phyloP scores from a whole-genome alignment of 1,139 yeast genomes.

The Yamadazyma songkhlaensis region DNA sequence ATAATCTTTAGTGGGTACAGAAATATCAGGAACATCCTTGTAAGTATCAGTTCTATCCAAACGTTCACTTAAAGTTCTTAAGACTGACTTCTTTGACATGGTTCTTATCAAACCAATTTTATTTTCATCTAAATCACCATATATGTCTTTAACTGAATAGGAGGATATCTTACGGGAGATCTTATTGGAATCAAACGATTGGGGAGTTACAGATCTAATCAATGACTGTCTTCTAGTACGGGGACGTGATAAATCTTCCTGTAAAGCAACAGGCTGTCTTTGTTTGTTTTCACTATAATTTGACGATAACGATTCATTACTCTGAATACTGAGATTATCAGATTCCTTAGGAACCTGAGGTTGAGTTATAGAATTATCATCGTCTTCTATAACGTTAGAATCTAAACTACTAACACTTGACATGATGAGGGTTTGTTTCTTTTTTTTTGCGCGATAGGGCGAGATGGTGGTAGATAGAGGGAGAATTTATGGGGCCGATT shows the following conservation, averaged over 20 bases:
- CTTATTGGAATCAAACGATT: conserved; percentile 14
- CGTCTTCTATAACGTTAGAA: conserved; percentile 1
- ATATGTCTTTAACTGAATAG: conserved; percentile 33
- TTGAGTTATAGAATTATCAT: too few relatives aligned
- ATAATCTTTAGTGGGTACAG: conserved; percentile 42
- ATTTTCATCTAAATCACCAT: conserved; percentile 30
- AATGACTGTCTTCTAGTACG: conserved; percentile 11
- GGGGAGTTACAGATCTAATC: conserved; percentile 11
- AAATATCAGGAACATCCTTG: conserved; percentile 28
- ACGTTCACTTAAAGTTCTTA: conserved; percentile 22
- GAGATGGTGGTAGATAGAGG: too few relatives aligned
- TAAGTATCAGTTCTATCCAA: conserved; percentile 19
- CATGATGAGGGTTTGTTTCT: conserved; percentile 1
- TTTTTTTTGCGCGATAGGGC: neutral
- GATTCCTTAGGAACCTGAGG: neutral
- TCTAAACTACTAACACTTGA: conserved; percentile 4
- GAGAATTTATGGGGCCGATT: too few relatives aligned
- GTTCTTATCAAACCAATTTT: conserved; percentile 30
- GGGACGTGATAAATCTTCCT: conserved; percentile 2
- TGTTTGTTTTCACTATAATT: neutral
- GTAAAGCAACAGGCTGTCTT: conserved; percentile 8
- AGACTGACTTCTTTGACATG: conserved; percentile 33
- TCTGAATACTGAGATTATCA: conserved; percentile 6
- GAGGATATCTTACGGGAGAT: conserved; percentile 15
- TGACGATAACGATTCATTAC: conserved; percentile 6